Percentiles rank a stretch among this genome's conserved stretches.
These are phyloP conservation scores for Calcarisporium arbuscula DNA, from an alignment of 2,329 filamentous ascomycete genomes.

Conservation along the genomic window DNA sequence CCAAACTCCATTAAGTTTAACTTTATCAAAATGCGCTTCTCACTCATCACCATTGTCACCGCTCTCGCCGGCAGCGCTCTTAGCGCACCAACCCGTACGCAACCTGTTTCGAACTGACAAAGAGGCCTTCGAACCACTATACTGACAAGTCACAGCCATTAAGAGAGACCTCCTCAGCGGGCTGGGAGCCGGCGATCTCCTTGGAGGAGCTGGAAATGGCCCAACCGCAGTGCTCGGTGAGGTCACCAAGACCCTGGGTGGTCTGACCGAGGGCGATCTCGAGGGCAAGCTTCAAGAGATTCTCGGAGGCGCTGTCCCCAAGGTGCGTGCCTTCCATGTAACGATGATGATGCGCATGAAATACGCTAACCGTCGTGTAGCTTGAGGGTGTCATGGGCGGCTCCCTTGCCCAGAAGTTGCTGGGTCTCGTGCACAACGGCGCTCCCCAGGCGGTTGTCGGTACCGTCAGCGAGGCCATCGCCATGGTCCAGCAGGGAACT, in stretches of 20 bases:
- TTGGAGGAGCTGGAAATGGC: conserved; percentile 2
- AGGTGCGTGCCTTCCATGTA: conserved; percentile 9
- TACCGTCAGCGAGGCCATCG: conserved; percentile 17
- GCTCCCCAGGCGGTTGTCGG: conserved; percentile 10
- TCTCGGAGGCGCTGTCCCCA: conserved; percentile 11
- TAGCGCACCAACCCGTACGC: conserved; percentile 5
- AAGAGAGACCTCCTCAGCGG: conserved; percentile 2
- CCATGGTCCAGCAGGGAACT: conserved; percentile 14
- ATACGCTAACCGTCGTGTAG: conserved; percentile 4
- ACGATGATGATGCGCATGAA: not conserved
- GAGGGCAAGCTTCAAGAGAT: conserved; percentile 13
- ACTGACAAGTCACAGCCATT: conserved; percentile 2
- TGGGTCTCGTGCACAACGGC: conserved; percentile 12
- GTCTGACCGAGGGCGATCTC: conserved; percentile 11
- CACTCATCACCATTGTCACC: conserved; percentile 4
- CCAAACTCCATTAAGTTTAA: conserved; percentile 2
- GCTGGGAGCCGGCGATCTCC: conserved; percentile 3
- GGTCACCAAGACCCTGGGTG: conserved; percentile 10
- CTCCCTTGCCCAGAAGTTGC: conserved; percentile 15
- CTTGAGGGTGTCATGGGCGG: conserved; percentile 14
- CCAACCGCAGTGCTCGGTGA: too few relatives aligned
- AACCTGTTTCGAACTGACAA: not conserved
- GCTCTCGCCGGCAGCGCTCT: conserved; percentile 7
- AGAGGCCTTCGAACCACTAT: not conserved
- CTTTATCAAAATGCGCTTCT: conserved; percentile 11